Conservation (phyloP, 2,329 filamentous ascomycete genomes). For the Elsinoe fawcettii region DNA sequence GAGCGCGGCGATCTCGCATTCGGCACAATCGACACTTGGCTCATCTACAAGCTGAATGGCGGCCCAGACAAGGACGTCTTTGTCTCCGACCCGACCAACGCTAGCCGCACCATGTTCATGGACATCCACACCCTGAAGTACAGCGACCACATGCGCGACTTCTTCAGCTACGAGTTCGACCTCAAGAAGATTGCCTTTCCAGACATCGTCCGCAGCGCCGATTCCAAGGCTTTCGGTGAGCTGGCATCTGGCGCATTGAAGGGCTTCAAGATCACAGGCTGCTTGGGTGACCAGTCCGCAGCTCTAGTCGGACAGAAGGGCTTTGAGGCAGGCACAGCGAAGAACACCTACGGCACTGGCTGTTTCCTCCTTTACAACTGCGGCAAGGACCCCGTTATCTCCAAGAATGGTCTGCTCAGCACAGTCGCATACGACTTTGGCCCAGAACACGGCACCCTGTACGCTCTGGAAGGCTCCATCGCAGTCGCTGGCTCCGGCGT, state of each 20-base stretch:
- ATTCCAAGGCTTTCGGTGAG: slow-evolving; percentile 62
- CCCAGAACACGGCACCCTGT: slow-evolving; percentile 52
- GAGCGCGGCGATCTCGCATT: slow-evolving; percentile 69
- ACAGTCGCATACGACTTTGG: slow-evolving; percentile 83
- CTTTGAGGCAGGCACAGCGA: slow-evolving; percentile 72
- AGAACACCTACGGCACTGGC: slow-evolving; percentile 83
- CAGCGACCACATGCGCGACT: slow-evolving; percentile 65
- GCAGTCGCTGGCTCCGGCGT: slow-evolving; percentile 71
- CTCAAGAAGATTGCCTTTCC: slow-evolving; percentile 64
- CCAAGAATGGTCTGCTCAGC: slow-evolving; percentile 71
- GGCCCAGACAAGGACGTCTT: slow-evolving; percentile 59
- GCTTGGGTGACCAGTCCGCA: slow-evolving; percentile 77
- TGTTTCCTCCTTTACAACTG: slow-evolving; percentile 89
- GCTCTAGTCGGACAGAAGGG: slow-evolving; percentile 66
- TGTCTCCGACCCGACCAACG: slow-evolving; percentile 82
- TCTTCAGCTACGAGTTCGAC: slow-evolving; percentile 63
- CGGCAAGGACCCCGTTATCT: slow-evolving; percentile 76
- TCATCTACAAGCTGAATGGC: slow-evolving; percentile 77
- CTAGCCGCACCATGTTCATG: slow-evolving; percentile 91
- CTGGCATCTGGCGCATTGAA: slow-evolving; percentile 58
- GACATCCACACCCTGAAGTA: slow-evolving; percentile 74
- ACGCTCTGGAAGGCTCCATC: slow-evolving; percentile 73
- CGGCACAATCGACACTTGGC: slow-evolving; percentile 82
- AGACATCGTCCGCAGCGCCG: slow-evolving; percentile 75
- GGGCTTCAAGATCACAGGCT: slow-evolving; percentile 70